Base-by-base conservation (phyloP, 805 yeast genomes). In the Wickerhamiella bombiphila region DNA sequence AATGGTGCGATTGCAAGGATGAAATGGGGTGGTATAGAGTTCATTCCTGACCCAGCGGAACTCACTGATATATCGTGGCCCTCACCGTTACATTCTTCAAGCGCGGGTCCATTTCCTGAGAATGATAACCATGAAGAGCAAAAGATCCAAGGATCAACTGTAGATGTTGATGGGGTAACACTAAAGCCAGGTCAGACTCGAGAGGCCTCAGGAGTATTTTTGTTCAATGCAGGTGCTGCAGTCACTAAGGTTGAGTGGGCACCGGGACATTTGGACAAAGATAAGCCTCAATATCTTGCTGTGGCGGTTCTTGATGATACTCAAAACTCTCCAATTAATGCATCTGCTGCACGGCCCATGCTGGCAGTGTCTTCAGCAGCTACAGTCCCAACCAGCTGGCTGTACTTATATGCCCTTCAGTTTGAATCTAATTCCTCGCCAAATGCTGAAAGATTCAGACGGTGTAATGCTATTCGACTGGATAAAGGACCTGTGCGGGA, bases 181-280 rank as follows among this genome's bases (percentile, higher is more conserved):
- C 16, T 37, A 11, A 20, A 24, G 18, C 35, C 35, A 13, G 39
- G 39, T 13, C 14, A 29, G 22, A 31, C 35, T 4, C 35, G 31
- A 7, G 11, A 13, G 5, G 38, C 49, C 4, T 55, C 69, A 21
- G 54, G 50, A 14, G 69, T 70, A 0, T 48, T 60, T 7, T 56
- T 69, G 2, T 35, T 68, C 14, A 70, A 71, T 45, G 57, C 64
- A 0, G 79, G 80, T 0, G 70, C 72, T 0, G 53, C 65, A 6
- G 58, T 74, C 1, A 66, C 78, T 0, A 67, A 71, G 16, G 49
- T 68, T 40, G 65, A 68, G 7, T 76, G 82, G 82, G 53, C 52
- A 5, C 51, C 57, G 3, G 43, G 39, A 37, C 54, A 48, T 2
- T 44, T 42, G n/a, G 42, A 42, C 2, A 36, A 39, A 5, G n/a